Evolutionary conservation across 768 basidiomycete genomes (phyloP).

Genomic region (Panaeolus cyanescens): DNA sequence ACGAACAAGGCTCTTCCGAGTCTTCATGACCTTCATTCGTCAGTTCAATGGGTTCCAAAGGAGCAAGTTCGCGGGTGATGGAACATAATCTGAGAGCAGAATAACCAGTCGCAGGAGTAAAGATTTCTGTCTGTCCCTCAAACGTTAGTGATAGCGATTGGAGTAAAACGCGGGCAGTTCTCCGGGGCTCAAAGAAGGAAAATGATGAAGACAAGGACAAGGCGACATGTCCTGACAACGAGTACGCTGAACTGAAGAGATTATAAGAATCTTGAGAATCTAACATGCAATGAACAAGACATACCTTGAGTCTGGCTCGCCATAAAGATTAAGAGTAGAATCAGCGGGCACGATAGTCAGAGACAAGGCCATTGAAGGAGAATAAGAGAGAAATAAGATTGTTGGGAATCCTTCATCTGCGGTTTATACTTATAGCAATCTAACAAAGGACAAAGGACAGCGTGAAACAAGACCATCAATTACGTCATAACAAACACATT

Average conservation of each 20-base stretch:
- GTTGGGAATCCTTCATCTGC: background rate
- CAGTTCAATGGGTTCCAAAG: constrained; percentile 57
- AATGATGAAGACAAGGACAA: constrained; percentile 61
- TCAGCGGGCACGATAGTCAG: constrained; percentile 64
- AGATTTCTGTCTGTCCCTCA: constrained; percentile 83
- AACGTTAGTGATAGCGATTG: constrained; percentile 76
- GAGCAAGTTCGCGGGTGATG: constrained; percentile 62
- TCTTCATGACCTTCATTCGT: constrained; percentile 67
- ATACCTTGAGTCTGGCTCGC: constrained; percentile 65
- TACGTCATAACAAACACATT: constrained; percentile 18
- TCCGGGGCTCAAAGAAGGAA: constrained; percentile 57
- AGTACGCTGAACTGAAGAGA: constrained; percentile 74
- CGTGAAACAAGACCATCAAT: constrained; percentile 18
- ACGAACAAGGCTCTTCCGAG: constrained; percentile 43
- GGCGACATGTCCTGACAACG: constrained; percentile 80
- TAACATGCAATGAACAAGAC: constrained; percentile 21
- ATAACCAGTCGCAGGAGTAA: constrained; percentile 68
- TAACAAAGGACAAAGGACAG: constrained; percentile 5
- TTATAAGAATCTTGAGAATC: constrained; percentile 4
- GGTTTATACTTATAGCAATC: background rate
- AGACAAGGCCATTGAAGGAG: constrained; percentile 60
- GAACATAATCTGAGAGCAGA: constrained; percentile 67
- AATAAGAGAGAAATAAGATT: constrained; percentile 14
- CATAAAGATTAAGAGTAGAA: constrained; percentile 66
- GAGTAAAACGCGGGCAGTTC: constrained; percentile 54